Evolutionary conservation across 192 early-diverging fungal species (phyloP).

Genomic region (Mortierella claussenii): DNA sequence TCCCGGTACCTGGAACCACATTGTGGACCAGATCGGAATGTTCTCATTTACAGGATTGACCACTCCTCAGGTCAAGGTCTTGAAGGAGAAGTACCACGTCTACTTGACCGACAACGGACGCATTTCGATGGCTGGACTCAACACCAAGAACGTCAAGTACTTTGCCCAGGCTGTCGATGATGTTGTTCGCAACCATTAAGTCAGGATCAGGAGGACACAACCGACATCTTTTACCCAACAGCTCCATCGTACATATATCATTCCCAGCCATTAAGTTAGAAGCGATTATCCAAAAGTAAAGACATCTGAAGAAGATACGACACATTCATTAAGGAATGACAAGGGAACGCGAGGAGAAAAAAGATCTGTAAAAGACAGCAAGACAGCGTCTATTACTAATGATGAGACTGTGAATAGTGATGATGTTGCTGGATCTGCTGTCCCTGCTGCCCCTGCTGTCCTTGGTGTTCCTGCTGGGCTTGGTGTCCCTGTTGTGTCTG

Average conservation of each 20-base stretch:
- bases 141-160: constrained; percentile 85
- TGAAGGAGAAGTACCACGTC: constrained; percentile 89
- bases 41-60: constrained; percentile 95
- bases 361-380: no score
- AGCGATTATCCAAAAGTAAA: no score
- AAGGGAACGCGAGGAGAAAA: no score
- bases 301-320: no score
- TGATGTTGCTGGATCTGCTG: background rate
- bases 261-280: no score
- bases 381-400: no score
- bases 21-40: constrained; percentile 97
- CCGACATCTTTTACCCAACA: no score
- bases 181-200: constrained; percentile 81
- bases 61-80: constrained; percentile 76
- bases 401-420: no score
- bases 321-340: no score
- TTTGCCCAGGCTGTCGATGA: constrained; percentile 93
- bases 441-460: background rate
- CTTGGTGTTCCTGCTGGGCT: constrained; percentile 3
- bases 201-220: no score
- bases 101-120: constrained; percentile 96
- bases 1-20: constrained; percentile 96
- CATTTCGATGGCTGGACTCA: constrained; percentile 95
- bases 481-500: constrained; percentile 5
- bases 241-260: no score